Conservation (phyloP, 768 basidiomycete species). For the Cystofilobasidium bisporidii region DNA sequence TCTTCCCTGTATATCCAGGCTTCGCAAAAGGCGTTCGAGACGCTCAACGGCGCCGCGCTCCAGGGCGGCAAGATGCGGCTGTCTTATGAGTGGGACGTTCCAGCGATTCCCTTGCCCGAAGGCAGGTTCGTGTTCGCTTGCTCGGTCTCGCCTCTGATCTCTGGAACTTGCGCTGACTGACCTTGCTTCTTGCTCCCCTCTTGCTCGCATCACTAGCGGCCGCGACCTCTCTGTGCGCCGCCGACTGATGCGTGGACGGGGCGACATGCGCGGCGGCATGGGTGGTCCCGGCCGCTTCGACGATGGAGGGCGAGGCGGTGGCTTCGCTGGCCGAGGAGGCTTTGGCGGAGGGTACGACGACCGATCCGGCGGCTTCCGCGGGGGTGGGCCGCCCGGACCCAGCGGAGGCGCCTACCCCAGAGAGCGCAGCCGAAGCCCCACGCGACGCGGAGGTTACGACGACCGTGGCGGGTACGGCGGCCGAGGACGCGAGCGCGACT, state of each 20-base stretch:
- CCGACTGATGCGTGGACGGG: neutral
- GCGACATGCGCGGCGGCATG: neutral
- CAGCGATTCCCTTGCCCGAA: slow-evolving; percentile 48
- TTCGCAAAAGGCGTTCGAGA: slow-evolving; percentile 67
- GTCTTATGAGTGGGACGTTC: slow-evolving; percentile 70
- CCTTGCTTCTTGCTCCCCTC: slow-evolving; percentile 15
- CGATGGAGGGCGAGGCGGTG: slow-evolving; percentile 11
- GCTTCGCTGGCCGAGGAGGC: slow-evolving; percentile 39
- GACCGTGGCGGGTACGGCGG: slow-evolving; percentile 42
- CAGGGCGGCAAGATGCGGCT: slow-evolving; percentile 87
- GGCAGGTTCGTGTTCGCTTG: slow-evolving; percentile 44
- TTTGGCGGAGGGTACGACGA: slow-evolving; percentile 38
- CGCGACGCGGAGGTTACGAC: slow-evolving; percentile 34
- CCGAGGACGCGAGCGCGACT: slow-evolving; percentile 38
- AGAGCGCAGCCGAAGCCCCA: slow-evolving; percentile 30
- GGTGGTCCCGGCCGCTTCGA: neutral
- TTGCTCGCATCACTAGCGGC: slow-evolving; percentile 24
- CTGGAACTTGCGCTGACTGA: slow-evolving; percentile 40
- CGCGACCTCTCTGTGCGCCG: slow-evolving; percentile 22
- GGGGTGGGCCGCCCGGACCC: slow-evolving; percentile 28
- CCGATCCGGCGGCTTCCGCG: slow-evolving; percentile 44
- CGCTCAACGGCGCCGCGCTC: slow-evolving; percentile 62
- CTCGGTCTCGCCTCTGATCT: slow-evolving; percentile 18
- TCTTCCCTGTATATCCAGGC: slow-evolving; percentile 46
- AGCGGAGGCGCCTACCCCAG: slow-evolving; percentile 35